Evolutionary conservation across 495 filamentous ascomycete genomes (phyloP), one percentile per base, ranked within the genome.

Genomic region (Penicillium tannophilum): DNA sequence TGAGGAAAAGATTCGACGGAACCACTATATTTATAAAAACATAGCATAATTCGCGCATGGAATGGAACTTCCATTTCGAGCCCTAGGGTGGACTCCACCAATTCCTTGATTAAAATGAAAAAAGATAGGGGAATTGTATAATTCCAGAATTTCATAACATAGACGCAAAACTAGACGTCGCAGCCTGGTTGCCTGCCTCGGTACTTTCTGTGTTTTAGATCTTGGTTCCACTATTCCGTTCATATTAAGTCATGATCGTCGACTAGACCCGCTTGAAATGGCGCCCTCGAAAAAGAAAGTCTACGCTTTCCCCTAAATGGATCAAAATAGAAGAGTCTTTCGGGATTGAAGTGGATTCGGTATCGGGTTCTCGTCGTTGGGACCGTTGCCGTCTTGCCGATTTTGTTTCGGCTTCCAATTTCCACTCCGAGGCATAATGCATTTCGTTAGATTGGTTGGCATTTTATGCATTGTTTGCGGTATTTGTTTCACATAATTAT

Each of bases 1-100:
- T 16, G 3, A 41, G 39, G 5, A 41, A 41, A 41, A 17, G 39
- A 17, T 6, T 41, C 39, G 3, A 41, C 16, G 12, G 33, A 36
- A 36, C 33, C 10, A 33, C 20, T 23, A 41, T 41, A 41, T 41
- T 41, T 81, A 70, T 47, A 47, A 28, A 26, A 47, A 36, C 33
- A 36, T 36, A 36, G 12, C 10, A 36, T 36, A 41, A 41, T 41
- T 41, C 39, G 39, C 39, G 39, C 39, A 47, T 76, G 74, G 56
- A 81, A 82, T 41, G 51, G 51, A 24, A 7, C 19, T 26, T 7
- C 11, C 14, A 44, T 31, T 39, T 54, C 44, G 52, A 30, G 20
- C 42, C 35, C 51, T 35, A 53, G 11, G 28, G 28, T 28, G 28
- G 39, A 54, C 52, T 54, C 52, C 52, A 54, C 52, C 31, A 41